Conservation (phyloP, 768 basidiomycete genomes). For the Lentinus brumalis region DNA sequence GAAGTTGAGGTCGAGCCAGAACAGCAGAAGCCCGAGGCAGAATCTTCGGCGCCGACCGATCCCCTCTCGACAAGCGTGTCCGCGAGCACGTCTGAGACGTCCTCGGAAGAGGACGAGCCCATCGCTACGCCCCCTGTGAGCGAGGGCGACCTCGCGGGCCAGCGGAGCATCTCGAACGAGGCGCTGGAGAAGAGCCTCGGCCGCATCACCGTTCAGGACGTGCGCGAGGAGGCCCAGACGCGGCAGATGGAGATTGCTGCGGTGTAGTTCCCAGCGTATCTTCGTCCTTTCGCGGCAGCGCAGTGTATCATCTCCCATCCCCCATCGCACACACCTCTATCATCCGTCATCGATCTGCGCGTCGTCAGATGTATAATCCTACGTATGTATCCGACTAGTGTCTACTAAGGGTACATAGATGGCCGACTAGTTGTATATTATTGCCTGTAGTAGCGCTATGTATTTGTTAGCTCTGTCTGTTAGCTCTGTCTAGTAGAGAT, state of each 20-base stretch:
- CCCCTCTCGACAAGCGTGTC: neutral
- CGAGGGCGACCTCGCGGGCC: neutral
- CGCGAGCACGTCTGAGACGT: constrained; percentile 11
- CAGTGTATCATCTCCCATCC: neutral
- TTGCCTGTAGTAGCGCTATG: neutral
- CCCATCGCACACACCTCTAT: too few relatives aligned
- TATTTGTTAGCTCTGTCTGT: neutral
- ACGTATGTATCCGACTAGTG: neutral
- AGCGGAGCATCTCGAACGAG: neutral
- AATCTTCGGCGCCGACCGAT: neutral
- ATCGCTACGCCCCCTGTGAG: constrained; percentile 10
- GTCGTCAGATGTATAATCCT: too few relatives aligned
- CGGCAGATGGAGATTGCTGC: neutral
- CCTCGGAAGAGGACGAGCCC: constrained; percentile 10
- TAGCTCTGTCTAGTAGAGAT: too few relatives aligned
- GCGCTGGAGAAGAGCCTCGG: neutral
- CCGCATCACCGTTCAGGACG: constrained; percentile 10
- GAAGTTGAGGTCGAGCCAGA: constrained; percentile 6
- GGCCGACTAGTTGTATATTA: neutral
- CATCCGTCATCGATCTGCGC: too few relatives aligned
- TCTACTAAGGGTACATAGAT: neutral
- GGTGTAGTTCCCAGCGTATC: neutral
- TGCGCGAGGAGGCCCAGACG: neutral
- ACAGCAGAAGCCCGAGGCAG: neutral
- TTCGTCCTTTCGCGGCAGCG: neutral